Percentiles rank a stretch among this genome's conserved stretches.
phyloP scores from a whole-genome alignment of 176 grass and related monocot species.

The Musa troglodytarum region DNA sequence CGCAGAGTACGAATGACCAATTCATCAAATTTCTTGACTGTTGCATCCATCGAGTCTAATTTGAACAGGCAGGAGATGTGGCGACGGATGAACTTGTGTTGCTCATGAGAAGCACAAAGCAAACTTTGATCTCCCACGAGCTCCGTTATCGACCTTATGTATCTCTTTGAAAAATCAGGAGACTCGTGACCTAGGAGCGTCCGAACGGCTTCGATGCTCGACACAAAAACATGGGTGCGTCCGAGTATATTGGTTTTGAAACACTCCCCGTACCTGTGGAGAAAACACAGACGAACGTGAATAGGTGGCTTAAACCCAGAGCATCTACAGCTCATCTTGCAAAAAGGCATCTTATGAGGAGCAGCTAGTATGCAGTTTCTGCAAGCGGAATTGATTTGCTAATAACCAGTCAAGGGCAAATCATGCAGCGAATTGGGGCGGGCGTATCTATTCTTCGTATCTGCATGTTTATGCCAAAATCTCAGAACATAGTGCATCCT shows the following conservation, averaged over 20 bases:
- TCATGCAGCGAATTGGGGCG: no score
- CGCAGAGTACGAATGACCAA: constrained; percentile 14
- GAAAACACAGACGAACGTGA: background rate
- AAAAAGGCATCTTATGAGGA: no score
- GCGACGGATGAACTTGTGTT: constrained; percentile 41
- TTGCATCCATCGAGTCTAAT: constrained; percentile 25
- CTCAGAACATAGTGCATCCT: no score
- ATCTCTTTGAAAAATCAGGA: constrained; percentile 63
- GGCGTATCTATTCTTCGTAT: no score
- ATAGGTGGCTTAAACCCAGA: no score
- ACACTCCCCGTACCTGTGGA: constrained; percentile 40
- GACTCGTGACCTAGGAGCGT: constrained; percentile 41
- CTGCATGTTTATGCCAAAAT: no score
- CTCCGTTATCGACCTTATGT: constrained; percentile 60
- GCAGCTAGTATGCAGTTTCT: no score
- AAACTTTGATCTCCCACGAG: constrained; percentile 72
- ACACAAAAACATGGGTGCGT: constrained; percentile 68
- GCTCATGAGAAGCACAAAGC: constrained; percentile 51
- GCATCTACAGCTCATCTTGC: no score
- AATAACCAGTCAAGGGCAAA: background rate
- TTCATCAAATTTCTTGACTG: constrained; percentile 35
- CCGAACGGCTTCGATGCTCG: constrained; percentile 22
- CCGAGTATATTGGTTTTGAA: constrained; percentile 64
- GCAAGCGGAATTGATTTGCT: no score
- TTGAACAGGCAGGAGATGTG: constrained; percentile 52